Conservation (phyloP, 306 rosid genomes). For the Erythrophleum fordii region DNA sequence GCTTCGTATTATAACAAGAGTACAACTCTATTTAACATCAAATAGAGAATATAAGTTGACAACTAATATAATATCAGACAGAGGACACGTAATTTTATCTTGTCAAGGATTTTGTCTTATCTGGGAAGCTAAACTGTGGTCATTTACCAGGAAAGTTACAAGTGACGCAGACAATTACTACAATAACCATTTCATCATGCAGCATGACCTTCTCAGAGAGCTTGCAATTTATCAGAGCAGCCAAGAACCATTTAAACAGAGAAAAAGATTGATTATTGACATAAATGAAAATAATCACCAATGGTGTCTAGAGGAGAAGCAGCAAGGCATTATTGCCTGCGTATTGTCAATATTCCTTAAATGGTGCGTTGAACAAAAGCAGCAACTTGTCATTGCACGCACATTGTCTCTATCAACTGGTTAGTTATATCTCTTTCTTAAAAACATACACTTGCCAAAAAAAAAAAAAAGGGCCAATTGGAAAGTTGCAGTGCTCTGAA, state of each 20-base stretch:
- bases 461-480: neutral
- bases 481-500: neutral
- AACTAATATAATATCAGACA: neutral
- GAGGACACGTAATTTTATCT: neutral
- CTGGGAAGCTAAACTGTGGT: conserved; percentile 21
- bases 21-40: neutral
- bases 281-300: conserved; percentile 37
- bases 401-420: conserved; percentile 70
- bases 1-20: conserved; percentile 5
- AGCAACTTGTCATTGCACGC: conserved; percentile 42
- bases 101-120: neutral
- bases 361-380: conserved; percentile 36
- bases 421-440: conserved; percentile 33
- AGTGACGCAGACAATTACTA: conserved; percentile 48
- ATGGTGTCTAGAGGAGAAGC: conserved; percentile 38
- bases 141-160: conserved; percentile 53
- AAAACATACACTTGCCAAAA: neutral
- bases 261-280: conserved; percentile 59
- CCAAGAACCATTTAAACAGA: conserved; percentile 40
- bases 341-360: conserved; percentile 43
- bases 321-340: conserved; percentile 30
- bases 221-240: conserved; percentile 54
- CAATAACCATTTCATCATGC: conserved; percentile 53
- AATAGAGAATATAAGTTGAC: neutral
- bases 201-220: conserved; percentile 68